Base-by-base conservation (phyloP, 2,329 filamentous ascomycete genomes). In the Epichloe hybrida region DNA sequence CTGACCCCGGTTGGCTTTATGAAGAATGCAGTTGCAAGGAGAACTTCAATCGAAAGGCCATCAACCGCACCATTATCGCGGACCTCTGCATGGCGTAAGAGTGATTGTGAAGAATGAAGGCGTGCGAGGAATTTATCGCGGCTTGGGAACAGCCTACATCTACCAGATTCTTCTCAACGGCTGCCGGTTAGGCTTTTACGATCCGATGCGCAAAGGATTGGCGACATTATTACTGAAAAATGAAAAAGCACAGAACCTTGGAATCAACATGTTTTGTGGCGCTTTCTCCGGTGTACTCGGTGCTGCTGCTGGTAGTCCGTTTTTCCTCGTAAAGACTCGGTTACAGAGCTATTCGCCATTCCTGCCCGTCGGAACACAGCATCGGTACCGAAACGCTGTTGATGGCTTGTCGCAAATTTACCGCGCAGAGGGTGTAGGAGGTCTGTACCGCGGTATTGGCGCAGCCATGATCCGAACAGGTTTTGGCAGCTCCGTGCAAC, bases 131-230 rank as follows among this genome's bases (percentile, higher is more conserved):
- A 78, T 97, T 57, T 87, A 97, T 69, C 82, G 91, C 54, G 93
- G 93, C 50, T 76, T 98, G 52, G 87, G 88, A 21, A 90, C 86
- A 64, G 93, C 93, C 58, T 98, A 97, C 68, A 76, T 95, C 64
- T 98, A 98, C 72, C 93, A 98, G 72, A 81, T 97, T 62, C 80
- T 95, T 48, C 82, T 98, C 61, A 98, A 98, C 67, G 93, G 93
- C 62, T 98, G 90, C 70, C 88, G 93, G 50, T 75, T 98, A 50
- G 90, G 93, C 54, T 96, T 98, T 75, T 98, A 98, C 75, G 93
- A 98, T 66, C 93, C 93, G 5, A 80, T 97, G 70, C 88, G 93
- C 63, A 76, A 80, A 46, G 75, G 73, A 21, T 65, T 95, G 43
- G 83, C 88, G 1, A 74, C 72, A 5, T 70, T 86, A 47, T 67